Evolutionary conservation across 495 filamentous ascomycete genomes (phyloP).

Genomic region (Parachaetomium inaequale): DNA sequence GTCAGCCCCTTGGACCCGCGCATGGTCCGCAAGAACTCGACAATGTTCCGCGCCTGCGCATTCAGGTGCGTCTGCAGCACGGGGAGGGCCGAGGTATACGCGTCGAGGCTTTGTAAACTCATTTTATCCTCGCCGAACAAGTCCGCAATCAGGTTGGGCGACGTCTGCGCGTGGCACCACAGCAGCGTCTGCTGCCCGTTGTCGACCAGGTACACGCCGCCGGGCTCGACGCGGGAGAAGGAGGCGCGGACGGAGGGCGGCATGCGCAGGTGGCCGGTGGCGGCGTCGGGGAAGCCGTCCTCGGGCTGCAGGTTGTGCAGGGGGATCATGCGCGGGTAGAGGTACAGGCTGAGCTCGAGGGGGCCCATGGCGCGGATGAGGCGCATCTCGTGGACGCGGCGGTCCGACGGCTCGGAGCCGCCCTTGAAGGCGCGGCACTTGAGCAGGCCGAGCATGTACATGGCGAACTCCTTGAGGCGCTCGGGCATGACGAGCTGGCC

Average conservation of each 20-base stretch:
- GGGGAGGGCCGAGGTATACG: slow-evolving; percentile 68
- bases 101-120: slow-evolving; percentile 70
- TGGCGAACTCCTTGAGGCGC: slow-evolving; percentile 91
- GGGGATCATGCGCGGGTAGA: slow-evolving; percentile 91
- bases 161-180: slow-evolving; percentile 82
- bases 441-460: slow-evolving; percentile 92
- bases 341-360: slow-evolving; percentile 81
- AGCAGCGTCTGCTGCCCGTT: slow-evolving; percentile 88
- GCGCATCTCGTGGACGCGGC: slow-evolving; percentile 85
- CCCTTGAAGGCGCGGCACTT: slow-evolving; percentile 94
- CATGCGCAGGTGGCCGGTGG: slow-evolving; percentile 79
- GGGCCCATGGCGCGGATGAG: slow-evolving; percentile 84
- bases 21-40: slow-evolving; percentile 77
- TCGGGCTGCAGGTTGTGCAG: slow-evolving; percentile 83
- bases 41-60: slow-evolving; percentile 87
- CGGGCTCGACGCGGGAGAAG: slow-evolving; percentile 86
- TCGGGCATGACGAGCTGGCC: slow-evolving; percentile 94
- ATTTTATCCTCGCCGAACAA: slow-evolving; percentile 78
- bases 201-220: slow-evolving; percentile 95
- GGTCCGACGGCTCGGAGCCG: slow-evolving; percentile 87
- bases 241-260: slow-evolving; percentile 75
- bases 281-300: slow-evolving; percentile 81
- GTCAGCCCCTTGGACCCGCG: slow-evolving; percentile 84
- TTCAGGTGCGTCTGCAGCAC: slow-evolving; percentile 91
- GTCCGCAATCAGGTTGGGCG: slow-evolving; percentile 77